These are phyloP conservation scores for Collybia nuda DNA, from an alignment of 768 basidiomycete genomes.

Conservation along the genomic window DNA sequence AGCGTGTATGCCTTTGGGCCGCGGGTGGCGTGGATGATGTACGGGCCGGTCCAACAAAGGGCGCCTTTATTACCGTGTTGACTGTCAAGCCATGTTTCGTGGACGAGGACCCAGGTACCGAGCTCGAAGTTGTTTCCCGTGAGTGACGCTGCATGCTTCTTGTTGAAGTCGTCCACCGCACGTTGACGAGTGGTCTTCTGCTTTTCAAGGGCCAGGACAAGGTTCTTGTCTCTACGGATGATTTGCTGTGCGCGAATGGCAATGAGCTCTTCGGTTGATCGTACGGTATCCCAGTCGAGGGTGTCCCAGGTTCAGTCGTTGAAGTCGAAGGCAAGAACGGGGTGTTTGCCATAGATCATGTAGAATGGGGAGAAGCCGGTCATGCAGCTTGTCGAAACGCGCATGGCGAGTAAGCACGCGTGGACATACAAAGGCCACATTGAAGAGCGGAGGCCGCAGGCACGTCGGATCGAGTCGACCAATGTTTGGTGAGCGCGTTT, in stretches of 20 bases:
- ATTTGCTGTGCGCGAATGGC: slow-evolving; percentile 21
- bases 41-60: slow-evolving; percentile 28
- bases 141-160: slow-evolving; percentile 8
- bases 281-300: slow-evolving; percentile 20
- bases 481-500: slow-evolving; percentile 28
- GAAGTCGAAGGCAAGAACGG: slow-evolving; percentile 26
- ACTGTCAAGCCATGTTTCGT: slow-evolving; percentile 27
- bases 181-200: slow-evolving; percentile 10
- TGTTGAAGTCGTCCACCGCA: slow-evolving; percentile 21
- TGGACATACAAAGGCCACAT: slow-evolving; percentile 28
- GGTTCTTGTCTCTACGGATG: slow-evolving; percentile 14
- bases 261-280: slow-evolving; percentile 22
- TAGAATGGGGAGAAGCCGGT: slow-evolving; percentile 31
- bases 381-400: slow-evolving; percentile 17
- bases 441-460: too few species aligned
- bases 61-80: slow-evolving; percentile 27
- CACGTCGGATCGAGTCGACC: slow-evolving; percentile 16
- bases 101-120: slow-evolving; percentile 28
- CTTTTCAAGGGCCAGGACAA: slow-evolving; percentile 9
- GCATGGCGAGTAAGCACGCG: slow-evolving; percentile 22
- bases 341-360: slow-evolving; percentile 27
- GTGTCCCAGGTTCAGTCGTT: slow-evolving; percentile 25
- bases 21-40: slow-evolving; percentile 20
- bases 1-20: slow-evolving; percentile 12
- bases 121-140: slow-evolving; percentile 16